Base-by-base conservation (phyloP, 352 stramenopile species). In the Globisporangium acanthophoron region DNA sequence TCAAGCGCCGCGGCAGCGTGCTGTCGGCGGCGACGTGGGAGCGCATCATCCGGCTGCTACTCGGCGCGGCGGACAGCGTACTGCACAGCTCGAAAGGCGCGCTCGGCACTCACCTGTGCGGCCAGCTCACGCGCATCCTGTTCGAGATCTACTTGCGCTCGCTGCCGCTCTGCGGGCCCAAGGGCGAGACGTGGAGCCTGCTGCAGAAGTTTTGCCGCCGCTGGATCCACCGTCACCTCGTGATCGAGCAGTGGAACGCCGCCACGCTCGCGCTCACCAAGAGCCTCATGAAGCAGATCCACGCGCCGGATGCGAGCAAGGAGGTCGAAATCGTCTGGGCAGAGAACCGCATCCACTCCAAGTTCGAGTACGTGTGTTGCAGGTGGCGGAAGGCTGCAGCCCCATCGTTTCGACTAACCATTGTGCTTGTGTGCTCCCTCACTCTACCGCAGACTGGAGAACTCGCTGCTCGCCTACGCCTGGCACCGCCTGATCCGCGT, bases 171-270 rank as follows among this genome's bases (percentile, higher is more conserved):
- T 93, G 82, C 37, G 85, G 85, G 7, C 81, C 85, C 6, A 70
- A 79, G 31, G 76, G 82, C 37, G 85, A 95, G 29, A 65, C 85
- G 6, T 95, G 83, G 83, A 80, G 76, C 45, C 53, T 95, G 40
- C 52, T 95, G 54, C 83, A 92, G 52, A 95, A 92, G 52, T 95
- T 95, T 56, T 95, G 84, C 48, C 78, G 85, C 0, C 80, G 85
- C 8, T 93, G 85, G 85, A 92, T 91, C 51, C 85, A 95, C 51
- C 81, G 85, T n/a, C 70, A 76, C 8, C 50, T 90, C n/a, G 85
- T 95, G 20, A 87, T 95, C 15, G 85, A 95, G 64, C 85, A 95
- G 61, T 95, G 85, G 85, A 93, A 95, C 51, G 69, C 72, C 7
- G 71, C 82, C 15, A 88, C 81, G 29, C 56, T 92, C 18, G 85